Conservation (phyloP, 768 basidiomycete genomes). For the Podaxis sp. region DNA sequence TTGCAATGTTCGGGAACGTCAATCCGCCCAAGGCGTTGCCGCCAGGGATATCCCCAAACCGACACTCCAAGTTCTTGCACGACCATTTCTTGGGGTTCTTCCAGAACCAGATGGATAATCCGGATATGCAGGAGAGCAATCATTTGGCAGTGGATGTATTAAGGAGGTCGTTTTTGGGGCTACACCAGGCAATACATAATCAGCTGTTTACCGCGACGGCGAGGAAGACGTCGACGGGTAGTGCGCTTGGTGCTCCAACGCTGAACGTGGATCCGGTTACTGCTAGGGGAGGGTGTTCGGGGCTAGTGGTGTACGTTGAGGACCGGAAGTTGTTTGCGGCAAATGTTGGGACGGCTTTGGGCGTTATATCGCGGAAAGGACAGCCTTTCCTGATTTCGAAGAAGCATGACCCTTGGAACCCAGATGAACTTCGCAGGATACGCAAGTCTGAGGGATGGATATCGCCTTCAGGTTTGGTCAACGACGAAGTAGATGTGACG, state of each 20-base stretch:
- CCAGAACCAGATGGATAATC: conserved; percentile 49
- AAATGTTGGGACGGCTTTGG: conserved; percentile 86
- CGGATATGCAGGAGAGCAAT: conserved; percentile 30
- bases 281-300: conserved; percentile 74
- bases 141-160: conserved; percentile 75
- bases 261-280: conserved; percentile 46
- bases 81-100: conserved; percentile 76
- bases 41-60: conserved; percentile 56
- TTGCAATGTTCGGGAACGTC: conserved; percentile 92
- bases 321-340: conserved; percentile 84
- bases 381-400: conserved; percentile 71
- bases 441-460: conserved; percentile 93
- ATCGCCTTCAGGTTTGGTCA: conserved; percentile 85
- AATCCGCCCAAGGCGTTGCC: conserved; percentile 42
- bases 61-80: conserved; percentile 79
- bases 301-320: conserved; percentile 82
- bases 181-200: conserved; percentile 83
- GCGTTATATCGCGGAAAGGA: conserved; percentile 80
- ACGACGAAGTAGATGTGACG: conserved; percentile 90
- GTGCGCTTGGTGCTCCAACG: conserved; percentile 37
- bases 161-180: conserved; percentile 81
- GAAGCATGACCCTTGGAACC: conserved; percentile 89
- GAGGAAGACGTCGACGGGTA: conserved; percentile 77
- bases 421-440: conserved; percentile 82
- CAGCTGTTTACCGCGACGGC: conserved; percentile 46